Evolutionary conservation across 148 eudicot genomes (phyloP).

Genomic region (Heliamphora exappendiculata): DNA sequence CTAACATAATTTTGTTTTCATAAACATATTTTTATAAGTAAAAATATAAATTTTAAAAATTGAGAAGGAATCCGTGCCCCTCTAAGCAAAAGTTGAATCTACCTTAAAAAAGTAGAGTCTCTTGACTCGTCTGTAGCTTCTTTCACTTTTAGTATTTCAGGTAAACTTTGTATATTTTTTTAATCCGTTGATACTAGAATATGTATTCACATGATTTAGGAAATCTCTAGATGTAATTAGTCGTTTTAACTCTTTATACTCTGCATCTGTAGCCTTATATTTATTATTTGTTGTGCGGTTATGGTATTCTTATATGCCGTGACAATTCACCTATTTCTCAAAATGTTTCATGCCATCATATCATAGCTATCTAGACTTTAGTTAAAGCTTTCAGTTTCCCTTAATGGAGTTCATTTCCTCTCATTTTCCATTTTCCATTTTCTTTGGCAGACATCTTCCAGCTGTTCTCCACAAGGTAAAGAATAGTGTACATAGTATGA

Average conservation of each 20-base stretch:
- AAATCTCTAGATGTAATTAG: background rate
- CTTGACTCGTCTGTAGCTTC: constrained; percentile 67
- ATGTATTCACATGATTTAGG: too few relatives aligned
- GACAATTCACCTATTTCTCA: background rate
- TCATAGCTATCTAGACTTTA: too few relatives aligned
- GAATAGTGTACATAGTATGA: background rate
- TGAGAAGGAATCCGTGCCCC: too few relatives aligned
- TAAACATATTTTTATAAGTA: too few relatives aligned
- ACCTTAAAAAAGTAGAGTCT: constrained; percentile 74
- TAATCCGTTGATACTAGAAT: background rate
- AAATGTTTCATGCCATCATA: background rate
- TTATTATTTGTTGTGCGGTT: background rate
- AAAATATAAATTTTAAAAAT: too few relatives aligned
- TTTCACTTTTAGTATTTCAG: constrained; percentile 76
- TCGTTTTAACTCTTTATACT: background rate
- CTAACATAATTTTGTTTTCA: too few relatives aligned
- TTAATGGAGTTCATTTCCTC: too few relatives aligned
- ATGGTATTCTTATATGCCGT: background rate
- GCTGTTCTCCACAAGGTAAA: too few relatives aligned
- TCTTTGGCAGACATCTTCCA: too few relatives aligned
- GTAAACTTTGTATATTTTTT: constrained; percentile 24
- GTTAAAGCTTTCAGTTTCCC: too few relatives aligned
- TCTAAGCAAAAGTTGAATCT: too few relatives aligned
- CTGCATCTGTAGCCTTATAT: background rate
- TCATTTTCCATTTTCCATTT: too few relatives aligned